These are phyloP conservation scores for Rhodomyrtus psidioides DNA, from an alignment of 441 rosid genomes.

Conservation along the genomic window DNA sequence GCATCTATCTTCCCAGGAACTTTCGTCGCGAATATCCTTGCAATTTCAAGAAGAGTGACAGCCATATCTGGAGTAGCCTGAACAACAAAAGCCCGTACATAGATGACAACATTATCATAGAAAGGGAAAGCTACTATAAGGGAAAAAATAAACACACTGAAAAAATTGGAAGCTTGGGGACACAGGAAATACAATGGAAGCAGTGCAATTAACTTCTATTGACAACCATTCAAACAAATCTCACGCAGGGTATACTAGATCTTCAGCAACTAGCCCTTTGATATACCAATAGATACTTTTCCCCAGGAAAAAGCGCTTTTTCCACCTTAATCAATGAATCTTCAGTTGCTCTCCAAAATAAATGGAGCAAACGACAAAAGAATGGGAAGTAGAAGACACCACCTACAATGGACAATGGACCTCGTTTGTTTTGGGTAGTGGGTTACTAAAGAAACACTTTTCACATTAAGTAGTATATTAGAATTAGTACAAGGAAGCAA, in stretches of 20 bases:
- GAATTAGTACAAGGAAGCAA: not conserved
- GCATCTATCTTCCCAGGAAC: slow-evolving; percentile 99
- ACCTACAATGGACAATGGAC: not conserved
- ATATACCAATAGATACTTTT: not conserved
- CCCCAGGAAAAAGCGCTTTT: not conserved
- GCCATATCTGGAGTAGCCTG: slow-evolving; percentile 99
- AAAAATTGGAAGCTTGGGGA: not conserved
- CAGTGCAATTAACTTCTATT: not conserved
- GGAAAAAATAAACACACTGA: not conserved
- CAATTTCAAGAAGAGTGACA: slow-evolving; percentile 98
- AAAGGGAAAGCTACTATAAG: not conserved
- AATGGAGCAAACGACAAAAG: not conserved
- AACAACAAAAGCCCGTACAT: not conserved
- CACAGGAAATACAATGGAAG: not conserved
- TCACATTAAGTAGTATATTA: not conserved
- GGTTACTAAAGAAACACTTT: not conserved
- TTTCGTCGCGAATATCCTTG: slow-evolving; percentile 98
- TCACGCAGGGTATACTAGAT: not conserved
- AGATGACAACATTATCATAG: not conserved
- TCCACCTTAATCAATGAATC: not conserved
- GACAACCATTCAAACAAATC: not conserved
- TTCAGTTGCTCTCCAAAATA: not conserved
- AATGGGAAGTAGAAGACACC: not conserved
- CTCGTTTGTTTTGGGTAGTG: not conserved
- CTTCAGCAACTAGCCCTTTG: not conserved